phyloP scores from a whole-genome alignment of 1,139 yeast species.

The Pichia kudriavzevii region DNA sequence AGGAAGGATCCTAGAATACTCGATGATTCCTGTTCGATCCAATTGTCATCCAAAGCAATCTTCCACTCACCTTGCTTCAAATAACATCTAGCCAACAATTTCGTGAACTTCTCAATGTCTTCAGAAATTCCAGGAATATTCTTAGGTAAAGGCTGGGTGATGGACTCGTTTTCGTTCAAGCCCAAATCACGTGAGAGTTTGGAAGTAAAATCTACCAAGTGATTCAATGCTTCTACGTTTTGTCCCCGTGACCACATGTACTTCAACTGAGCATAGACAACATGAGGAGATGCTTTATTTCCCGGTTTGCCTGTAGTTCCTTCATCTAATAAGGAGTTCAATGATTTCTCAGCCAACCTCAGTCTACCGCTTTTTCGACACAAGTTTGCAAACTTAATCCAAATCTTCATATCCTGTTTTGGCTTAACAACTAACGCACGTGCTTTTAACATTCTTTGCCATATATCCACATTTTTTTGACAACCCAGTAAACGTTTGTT shows the following conservation, averaged over 20 bases:
- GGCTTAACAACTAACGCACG: conserved; percentile 92
- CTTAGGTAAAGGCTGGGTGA: conserved; percentile 79
- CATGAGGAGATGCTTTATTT: conserved; percentile 87
- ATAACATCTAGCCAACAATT: conserved; percentile 84
- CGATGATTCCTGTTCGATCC: conserved; percentile 73
- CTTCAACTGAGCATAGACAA: conserved; percentile 92
- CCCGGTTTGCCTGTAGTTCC: conserved; percentile 32
- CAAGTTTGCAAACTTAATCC: conserved; percentile 96
- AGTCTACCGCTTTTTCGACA: conserved; percentile 91
- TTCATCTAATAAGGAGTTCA: conserved; percentile 65
- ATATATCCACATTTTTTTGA: conserved; percentile 93
- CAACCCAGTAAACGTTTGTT: conserved; percentile 86
- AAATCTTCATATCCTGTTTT: conserved; percentile 93
- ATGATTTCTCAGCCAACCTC: conserved; percentile 86
- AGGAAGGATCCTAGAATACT: conserved; percentile 86
- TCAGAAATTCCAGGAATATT: conserved; percentile 68
- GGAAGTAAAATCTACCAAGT: conserved; percentile 82
- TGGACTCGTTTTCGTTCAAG: conserved; percentile 69
- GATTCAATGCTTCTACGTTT: conserved; percentile 77
- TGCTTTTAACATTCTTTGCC: conserved; percentile 95
- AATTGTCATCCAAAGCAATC: conserved; percentile 64
- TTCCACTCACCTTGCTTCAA: conserved; percentile 99
- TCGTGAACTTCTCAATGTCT: conserved; percentile 79
- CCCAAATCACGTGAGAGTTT: conserved; percentile 86
- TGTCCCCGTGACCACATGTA: conserved; percentile 97